Evolutionary conservation across 345 rosid species (phyloP), one percentile per base, ranked within the genome.

Genomic region (Rubroshorea leprosula): DNA sequence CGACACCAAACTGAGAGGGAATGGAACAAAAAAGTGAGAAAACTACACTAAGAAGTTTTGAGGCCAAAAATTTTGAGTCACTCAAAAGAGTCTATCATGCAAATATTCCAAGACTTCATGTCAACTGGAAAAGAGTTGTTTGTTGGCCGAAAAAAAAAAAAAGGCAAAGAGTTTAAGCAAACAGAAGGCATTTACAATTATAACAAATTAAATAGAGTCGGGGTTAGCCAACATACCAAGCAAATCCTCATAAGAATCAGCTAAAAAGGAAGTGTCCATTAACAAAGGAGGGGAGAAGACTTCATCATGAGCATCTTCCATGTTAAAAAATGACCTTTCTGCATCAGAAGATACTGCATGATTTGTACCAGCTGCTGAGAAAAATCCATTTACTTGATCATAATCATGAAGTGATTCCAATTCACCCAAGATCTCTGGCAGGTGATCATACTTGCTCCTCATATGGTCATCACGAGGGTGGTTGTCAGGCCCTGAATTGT

Each of bases 201-300:
- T 6, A 7, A 22, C 19, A 60, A 19, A 27, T 46, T 14, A 15
- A 65, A 54, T 35, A 55, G 0, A 17, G 57, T 16, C 55, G 4
- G 35, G 46, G 43, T 1, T 63, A 63, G 54, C 56, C 18, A 65
- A 71, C 77, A 62, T 83, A 93, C 99, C 99, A 13, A 93, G 84
- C 54, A 93, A 78, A 74, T 93, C 97, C 65, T 93, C 99, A 57
- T 85, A 87, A 43, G 90, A 46, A 70, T 90, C 99, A 1, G 81
- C 68, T 57, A 89, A 70, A 49, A 93, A 57, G 26, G 86, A 79
- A 17, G 91, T 72, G 62, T 87, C 96, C 84, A 87, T 76, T 39
- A 93, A 73, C 62, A 93, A 71, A 75, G 90, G 99, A 49, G 99
- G 97, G 9, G 99, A 93, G 68, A 85, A 85, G 39, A 85, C 96